Percentiles rank a stretch among this genome's conserved stretches.
Evolutionary conservation across 148 eudicot genomes (phyloP).

Genomic region (Fagopyrum tataricum): DNA sequence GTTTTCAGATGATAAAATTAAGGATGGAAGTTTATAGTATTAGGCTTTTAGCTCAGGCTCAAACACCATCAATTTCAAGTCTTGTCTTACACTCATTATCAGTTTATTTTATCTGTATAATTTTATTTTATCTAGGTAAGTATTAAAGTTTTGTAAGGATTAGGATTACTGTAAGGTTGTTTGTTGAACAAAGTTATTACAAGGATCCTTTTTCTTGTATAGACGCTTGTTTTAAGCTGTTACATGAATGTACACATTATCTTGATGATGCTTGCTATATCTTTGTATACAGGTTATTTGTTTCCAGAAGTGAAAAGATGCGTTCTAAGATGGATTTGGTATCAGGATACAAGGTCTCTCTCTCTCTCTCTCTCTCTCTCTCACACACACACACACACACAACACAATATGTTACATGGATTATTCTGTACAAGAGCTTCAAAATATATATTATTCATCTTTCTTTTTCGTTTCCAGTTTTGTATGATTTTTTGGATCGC

Average conservation of each 20-base stretch:
- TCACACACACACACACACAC: not conserved
- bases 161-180: not conserved
- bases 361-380: constrained; percentile 14
- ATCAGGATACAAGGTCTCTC: constrained; percentile 37
- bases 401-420: no score
- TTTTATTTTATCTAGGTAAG: not conserved
- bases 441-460: no score
- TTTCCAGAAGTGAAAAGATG: constrained; percentile 16
- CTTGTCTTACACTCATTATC: no score
- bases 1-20: no score
- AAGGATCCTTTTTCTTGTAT: not conserved
- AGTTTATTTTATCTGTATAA: not conserved
- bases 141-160: not conserved
- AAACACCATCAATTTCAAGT: no score
- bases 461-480: no score
- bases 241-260: not conserved
- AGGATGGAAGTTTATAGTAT: no score
- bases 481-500: no score
- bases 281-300: constrained; percentile 18
- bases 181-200: not conserved
- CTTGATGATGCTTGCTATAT: not conserved
- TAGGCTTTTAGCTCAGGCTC: no score
- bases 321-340: constrained; percentile 38
- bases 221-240: not conserved
- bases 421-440: no score